Conservation (phyloP, 306 rosid species). For the Cucumis melo region DNA sequence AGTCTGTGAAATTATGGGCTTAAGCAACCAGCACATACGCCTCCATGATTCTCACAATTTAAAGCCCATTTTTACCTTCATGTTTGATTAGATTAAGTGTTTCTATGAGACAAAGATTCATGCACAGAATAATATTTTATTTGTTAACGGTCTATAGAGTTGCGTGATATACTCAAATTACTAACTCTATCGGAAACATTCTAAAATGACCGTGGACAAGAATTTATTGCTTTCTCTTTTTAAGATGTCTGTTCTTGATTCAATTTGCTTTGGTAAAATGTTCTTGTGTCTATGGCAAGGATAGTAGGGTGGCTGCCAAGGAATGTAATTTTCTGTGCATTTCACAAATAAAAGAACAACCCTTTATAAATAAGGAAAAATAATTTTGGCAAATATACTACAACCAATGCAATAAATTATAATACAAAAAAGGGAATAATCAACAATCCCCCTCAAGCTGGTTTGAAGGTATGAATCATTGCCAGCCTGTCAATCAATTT, state of each 20-base stretch:
- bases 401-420: too few species aligned
- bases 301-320: background rate
- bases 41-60: too few species aligned
- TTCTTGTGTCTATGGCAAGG: background rate
- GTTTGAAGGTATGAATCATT: too few species aligned
- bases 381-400: too few species aligned
- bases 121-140: background rate
- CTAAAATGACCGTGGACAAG: background rate
- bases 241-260: background rate
- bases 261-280: background rate
- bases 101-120: background rate
- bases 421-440: too few species aligned
- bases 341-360: too few species aligned
- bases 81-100: background rate
- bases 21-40: too few species aligned
- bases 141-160: background rate
- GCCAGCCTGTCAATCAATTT: too few species aligned
- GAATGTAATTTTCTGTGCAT: too few species aligned
- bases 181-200: background rate
- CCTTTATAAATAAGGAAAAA: too few species aligned
- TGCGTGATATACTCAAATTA: background rate
- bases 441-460: too few species aligned
- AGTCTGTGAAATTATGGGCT: too few species aligned
- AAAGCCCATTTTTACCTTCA: background rate
- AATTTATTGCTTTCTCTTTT: background rate